phyloP scores from a whole-genome alignment of 2,329 filamentous ascomycete species.

The Tolypocladium nubicola region DNA sequence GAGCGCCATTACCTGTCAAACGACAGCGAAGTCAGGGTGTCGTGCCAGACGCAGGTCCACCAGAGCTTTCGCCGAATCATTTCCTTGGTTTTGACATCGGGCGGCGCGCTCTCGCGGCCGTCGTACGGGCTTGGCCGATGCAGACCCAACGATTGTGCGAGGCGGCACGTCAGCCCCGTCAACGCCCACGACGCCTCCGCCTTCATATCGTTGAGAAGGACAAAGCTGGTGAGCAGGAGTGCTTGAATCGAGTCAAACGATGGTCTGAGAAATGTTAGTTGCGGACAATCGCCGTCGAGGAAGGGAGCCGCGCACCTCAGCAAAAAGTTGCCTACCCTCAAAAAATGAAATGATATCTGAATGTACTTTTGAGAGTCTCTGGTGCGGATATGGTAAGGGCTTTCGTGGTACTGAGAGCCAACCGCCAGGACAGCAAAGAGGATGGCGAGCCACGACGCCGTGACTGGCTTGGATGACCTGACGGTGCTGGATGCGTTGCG shows the following conservation, averaged over 20 bases:
- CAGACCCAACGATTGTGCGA: slow-evolving; percentile 55
- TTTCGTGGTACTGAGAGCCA: slow-evolving; percentile 56
- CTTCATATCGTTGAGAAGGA: slow-evolving; percentile 59
- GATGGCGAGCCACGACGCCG: slow-evolving; percentile 56
- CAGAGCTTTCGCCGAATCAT: slow-evolving; percentile 45
- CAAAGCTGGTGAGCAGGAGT: slow-evolving; percentile 50
- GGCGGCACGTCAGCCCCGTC: slow-evolving; percentile 50
- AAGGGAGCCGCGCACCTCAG: slow-evolving; percentile 31
- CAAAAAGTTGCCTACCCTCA: slow-evolving; percentile 53
- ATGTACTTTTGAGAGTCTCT: slow-evolving; percentile 50
- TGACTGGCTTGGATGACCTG: slow-evolving; percentile 40
- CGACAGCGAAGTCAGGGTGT: slow-evolving; percentile 53
- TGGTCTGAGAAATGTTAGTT: slow-evolving; percentile 27
- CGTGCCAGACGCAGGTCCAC: slow-evolving; percentile 60
- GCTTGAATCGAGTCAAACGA: slow-evolving; percentile 58
- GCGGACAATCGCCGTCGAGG: neutral
- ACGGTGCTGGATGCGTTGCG: slow-evolving; percentile 38
- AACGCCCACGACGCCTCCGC: slow-evolving; percentile 58
- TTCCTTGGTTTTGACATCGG: slow-evolving; percentile 39
- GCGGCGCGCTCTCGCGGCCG: slow-evolving; percentile 29
- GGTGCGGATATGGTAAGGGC: slow-evolving; percentile 50
- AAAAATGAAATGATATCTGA: slow-evolving; percentile 54
- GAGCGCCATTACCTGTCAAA: slow-evolving; percentile 43
- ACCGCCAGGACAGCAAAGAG: slow-evolving; percentile 55
- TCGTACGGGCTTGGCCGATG: slow-evolving; percentile 39